Percentiles rank a stretch among this genome's conserved stretches.
These are phyloP conservation scores for Umbelopsis ramanniana DNA, from an alignment of 192 early-diverging fungal species.

Conservation along the genomic window DNA sequence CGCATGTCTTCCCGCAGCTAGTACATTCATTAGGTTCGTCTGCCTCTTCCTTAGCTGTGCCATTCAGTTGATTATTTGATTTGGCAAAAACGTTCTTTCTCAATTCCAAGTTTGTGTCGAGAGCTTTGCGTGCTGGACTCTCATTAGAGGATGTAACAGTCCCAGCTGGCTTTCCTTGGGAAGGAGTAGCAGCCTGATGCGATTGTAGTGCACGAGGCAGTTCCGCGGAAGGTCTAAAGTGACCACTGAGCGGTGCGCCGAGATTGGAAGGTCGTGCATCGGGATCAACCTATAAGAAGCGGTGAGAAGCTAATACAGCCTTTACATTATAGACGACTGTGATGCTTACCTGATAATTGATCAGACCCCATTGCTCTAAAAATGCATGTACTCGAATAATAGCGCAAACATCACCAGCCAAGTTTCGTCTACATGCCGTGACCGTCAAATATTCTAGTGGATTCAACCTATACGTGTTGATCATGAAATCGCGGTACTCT, in stretches of 20 bases:
- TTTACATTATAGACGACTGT: background rate
- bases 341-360: constrained; percentile 90
- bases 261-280: constrained; percentile 84
- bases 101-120: constrained; percentile 50
- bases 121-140: constrained; percentile 9
- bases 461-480: constrained; percentile 95
- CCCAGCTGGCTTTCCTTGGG: background rate
- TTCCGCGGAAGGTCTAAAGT: constrained; percentile 70
- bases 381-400: constrained; percentile 98
- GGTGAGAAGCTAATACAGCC: background rate
- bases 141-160: background rate
- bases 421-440: constrained; percentile 93
- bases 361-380: constrained; percentile 97
- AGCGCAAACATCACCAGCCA: constrained; percentile 98
- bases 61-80: constrained; percentile 10
- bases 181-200: background rate
- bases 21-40: constrained; percentile 58
- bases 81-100: constrained; percentile 57
- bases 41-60: background rate
- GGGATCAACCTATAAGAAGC: constrained; percentile 77
- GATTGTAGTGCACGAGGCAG: constrained; percentile 6
- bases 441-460: constrained; percentile 96
- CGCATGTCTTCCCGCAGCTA: constrained; percentile 88
- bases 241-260: constrained; percentile 90
- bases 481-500: constrained; percentile 97